A percentile compares a stretch with the other conserved stretches of the same genome.
Evolutionary conservation across 2,329 filamentous ascomycete species (phyloP).

Genomic region (Thelonectria blattea): DNA sequence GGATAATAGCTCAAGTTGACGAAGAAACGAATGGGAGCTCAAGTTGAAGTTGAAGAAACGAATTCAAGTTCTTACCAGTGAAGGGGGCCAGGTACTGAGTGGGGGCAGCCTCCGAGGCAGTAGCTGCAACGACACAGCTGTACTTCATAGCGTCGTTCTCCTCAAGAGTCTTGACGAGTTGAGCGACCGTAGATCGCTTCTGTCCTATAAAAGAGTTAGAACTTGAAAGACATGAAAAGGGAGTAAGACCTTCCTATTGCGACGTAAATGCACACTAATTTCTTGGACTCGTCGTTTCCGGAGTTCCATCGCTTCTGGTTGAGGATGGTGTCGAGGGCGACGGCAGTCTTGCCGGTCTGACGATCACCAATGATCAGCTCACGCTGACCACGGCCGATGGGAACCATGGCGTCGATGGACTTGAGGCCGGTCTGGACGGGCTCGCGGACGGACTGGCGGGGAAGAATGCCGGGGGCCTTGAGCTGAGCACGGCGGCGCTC

Average conservation of each 20-base stretch:
- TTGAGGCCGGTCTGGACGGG: slow-evolving; percentile 99
- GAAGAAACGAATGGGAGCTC: too few species aligned
- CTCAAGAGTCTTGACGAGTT: slow-evolving; percentile 99
- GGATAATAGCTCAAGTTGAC: too few species aligned
- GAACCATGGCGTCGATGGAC: slow-evolving; percentile 99
- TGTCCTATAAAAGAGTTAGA: slow-evolving; percentile 64
- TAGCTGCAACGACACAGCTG: slow-evolving; percentile 90
- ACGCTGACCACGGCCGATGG: slow-evolving; percentile 99
- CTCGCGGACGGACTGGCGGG: slow-evolving; percentile 96
- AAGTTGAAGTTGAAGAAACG: not conserved
- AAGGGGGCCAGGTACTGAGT: slow-evolving; percentile 95
- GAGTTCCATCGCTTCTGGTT: slow-evolving; percentile 99
- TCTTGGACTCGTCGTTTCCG: slow-evolving; percentile 86
- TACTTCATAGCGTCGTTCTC: slow-evolving; percentile 99
- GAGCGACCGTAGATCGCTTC: slow-evolving; percentile 98
- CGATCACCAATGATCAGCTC: slow-evolving; percentile 99
- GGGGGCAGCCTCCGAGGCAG: slow-evolving; percentile 94
- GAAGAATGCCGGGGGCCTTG: slow-evolving; percentile 98
- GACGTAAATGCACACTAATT: slow-evolving; percentile 99
- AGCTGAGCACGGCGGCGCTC: slow-evolving; percentile 96
- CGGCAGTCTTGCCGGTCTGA: slow-evolving; percentile 99
- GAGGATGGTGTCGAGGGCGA: slow-evolving; percentile 95
- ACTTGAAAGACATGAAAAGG: too few species aligned
- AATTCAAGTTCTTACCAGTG: slow-evolving; percentile 62
- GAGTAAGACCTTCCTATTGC: slow-evolving; percentile 62